Conservation (phyloP, 352 stramenopile species). For the Halophytophthora polymorphica region DNA sequence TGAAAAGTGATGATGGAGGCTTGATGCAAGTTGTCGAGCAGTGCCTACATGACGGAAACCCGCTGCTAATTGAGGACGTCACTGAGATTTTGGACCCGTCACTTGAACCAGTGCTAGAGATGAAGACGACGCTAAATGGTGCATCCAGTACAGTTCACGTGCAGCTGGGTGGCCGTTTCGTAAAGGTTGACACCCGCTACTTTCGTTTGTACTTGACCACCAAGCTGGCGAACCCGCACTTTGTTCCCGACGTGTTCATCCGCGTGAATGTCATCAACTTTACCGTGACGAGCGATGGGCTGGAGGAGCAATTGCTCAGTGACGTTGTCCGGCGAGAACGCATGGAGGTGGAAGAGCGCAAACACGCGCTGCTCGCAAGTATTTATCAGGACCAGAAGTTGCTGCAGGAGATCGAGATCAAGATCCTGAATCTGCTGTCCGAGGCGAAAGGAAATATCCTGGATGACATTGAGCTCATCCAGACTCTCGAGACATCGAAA, state of each 20-base stretch:
- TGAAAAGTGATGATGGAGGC: constrained; percentile 55
- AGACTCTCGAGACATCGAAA: constrained; percentile 62
- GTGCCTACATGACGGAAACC: constrained; percentile 32
- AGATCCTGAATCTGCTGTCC: constrained; percentile 86
- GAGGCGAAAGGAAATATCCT: constrained; percentile 88
- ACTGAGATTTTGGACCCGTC: constrained; percentile 46
- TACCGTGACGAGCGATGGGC: constrained; percentile 86
- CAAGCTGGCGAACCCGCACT: constrained; percentile 90
- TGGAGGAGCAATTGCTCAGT: constrained; percentile 89
- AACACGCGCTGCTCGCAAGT: constrained; percentile 79
- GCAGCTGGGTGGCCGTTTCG: constrained; percentile 64
- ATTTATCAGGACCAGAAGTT: constrained; percentile 89
- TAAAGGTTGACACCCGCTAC: constrained; percentile 60
- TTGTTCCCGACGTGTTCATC: constrained; percentile 90
- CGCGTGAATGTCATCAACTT: constrained; percentile 94
- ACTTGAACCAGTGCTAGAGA: constrained; percentile 50
- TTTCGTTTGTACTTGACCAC: constrained; percentile 92
- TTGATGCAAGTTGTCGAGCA: constrained; percentile 43
- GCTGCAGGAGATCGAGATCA: constrained; percentile 89
- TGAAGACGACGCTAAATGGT: constrained; percentile 10
- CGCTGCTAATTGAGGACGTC: constrained; percentile 63
- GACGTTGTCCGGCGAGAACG: constrained; percentile 85
- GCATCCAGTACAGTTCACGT: constrained; percentile 30
- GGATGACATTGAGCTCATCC: constrained; percentile 86
- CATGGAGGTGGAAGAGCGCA: constrained; percentile 85